Base-by-base conservation (phyloP, 345 rosid species). In the Raphanus sativus region DNA sequence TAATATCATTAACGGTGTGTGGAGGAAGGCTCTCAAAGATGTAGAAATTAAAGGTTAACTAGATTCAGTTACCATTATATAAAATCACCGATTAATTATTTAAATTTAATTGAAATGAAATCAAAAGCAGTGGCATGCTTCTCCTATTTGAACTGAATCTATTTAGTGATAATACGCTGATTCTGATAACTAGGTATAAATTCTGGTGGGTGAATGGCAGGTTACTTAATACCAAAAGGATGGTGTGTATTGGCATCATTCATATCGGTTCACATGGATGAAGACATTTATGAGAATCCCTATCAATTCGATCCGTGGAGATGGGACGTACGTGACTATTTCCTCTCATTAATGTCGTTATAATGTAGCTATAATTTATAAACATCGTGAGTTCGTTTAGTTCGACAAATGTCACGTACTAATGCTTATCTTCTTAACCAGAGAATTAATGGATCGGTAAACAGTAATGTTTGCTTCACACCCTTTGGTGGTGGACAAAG, bases 401-500 rank as follows among this genome's bases (percentile, higher is more conserved):
- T 12, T 52, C 38, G 29, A 13, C 50, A 7, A 45, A 16, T 17
- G 15, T 67, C 25, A 81, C 10, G 50, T 62, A 61, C 8, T 50
- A 50, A 33, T 15, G 15, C 9, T 48, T 62, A 33, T 24, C 58
- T 42, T 65, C 33, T 24, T 56, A 5, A 64, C 71, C 89, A 92
- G 99, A 89, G 86, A 75, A 85, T 81, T 15, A 91, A 83, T 76
- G 83, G 82, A 63, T 84, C 74, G n/a, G 84, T 71, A 62, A 94
- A 86, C 81, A 90, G 65, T 28, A 79, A 81, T 86, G 86, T 62
- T 40, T 77, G 83, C 82, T 95, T 87, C 73, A 92, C 99, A 26
- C 98, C 99, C 2, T 95, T 95, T 84, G 99, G 99, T 48, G 99
- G 99, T 9, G 99, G 99, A 16, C 99, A 92, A 62, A 86, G 99